phyloP scores from a whole-genome alignment of 2,329 filamentous ascomycete genomes.

The Curvularia sp. region DNA sequence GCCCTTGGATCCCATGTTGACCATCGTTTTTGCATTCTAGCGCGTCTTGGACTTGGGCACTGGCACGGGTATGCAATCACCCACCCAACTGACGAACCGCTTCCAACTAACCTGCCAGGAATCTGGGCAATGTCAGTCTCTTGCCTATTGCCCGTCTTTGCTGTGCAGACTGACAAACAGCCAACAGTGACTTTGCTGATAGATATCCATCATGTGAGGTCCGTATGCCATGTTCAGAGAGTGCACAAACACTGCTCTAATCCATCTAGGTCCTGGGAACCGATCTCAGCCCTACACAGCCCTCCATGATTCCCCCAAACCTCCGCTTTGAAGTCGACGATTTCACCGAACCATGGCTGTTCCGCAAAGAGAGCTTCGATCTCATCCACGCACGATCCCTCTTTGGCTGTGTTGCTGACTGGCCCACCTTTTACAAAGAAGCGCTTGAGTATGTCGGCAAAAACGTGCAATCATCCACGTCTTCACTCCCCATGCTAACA shows the following conservation, averaged over 20 bases:
- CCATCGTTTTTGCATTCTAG: conserved; percentile 12
- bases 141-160: background rate
- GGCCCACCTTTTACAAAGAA: conserved; percentile 33
- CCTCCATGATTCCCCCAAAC: conserved; percentile 44
- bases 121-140: conserved; percentile 51
- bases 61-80: conserved; percentile 42
- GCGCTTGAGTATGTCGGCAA: conserved; percentile 25
- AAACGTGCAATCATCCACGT: background rate
- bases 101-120: conserved; percentile 35
- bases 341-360: conserved; percentile 41
- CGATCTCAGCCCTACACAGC: conserved; percentile 53
- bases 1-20: background rate
- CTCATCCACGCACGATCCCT: conserved; percentile 32
- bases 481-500: background rate
- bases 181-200: conserved; percentile 49
- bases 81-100: background rate
- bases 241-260: conserved; percentile 20
- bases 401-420: conserved; percentile 32
- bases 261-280: conserved; percentile 41
- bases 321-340: conserved; percentile 46
- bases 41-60: conserved; percentile 54
- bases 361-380: conserved; percentile 33
- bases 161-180: conserved; percentile 2
- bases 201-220: conserved; percentile 47
- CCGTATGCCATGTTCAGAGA: background rate